Percentiles rank a stretch among this genome's conserved stretches.
Evolutionary conservation across 192 early-diverging fungal genomes (phyloP).

Genomic region (Powellomyces hirtus): DNA sequence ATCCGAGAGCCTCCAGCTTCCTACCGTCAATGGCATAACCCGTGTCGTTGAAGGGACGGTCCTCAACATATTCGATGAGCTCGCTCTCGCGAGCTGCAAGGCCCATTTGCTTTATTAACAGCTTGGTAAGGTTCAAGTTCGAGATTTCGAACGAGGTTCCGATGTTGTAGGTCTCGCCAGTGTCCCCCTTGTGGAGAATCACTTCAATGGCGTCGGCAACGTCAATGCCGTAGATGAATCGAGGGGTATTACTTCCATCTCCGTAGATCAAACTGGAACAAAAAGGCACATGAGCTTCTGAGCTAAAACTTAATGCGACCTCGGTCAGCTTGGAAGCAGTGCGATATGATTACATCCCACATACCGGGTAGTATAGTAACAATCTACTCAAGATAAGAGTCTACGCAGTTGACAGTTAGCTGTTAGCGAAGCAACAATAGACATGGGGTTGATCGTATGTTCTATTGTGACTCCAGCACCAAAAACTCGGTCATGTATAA

Average conservation of each 20-base stretch:
- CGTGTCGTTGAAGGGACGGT: constrained; percentile 74
- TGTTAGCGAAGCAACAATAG: no score
- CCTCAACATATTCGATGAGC: constrained; percentile 68
- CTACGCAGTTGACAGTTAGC: no score
- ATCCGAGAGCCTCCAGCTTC: constrained; percentile 65
- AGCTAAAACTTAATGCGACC: no score
- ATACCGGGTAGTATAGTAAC: no score
- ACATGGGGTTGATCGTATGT: no score
- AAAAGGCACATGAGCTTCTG: no score
- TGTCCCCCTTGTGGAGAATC: constrained; percentile 62
- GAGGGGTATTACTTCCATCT: constrained; percentile 67
- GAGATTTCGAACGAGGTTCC: constrained; percentile 67
- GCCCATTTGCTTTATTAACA: constrained; percentile 54
- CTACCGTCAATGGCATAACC: constrained; percentile 71
- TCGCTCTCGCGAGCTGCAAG: constrained; percentile 18
- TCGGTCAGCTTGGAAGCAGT: no score
- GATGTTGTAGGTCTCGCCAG: constrained; percentile 81
- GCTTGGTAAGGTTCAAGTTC: constrained; percentile 63
- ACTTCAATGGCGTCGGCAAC: constrained; percentile 65
- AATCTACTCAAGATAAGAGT: no score
- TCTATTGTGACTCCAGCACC: no score
- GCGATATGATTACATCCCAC: no score
- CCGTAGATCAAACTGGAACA: constrained; percentile 77
- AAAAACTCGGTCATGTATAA: no score
- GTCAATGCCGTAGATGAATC: constrained; percentile 73